phyloP scores from a whole-genome alignment of 257 asterid genomes.

The Leptodermis oblonga region DNA sequence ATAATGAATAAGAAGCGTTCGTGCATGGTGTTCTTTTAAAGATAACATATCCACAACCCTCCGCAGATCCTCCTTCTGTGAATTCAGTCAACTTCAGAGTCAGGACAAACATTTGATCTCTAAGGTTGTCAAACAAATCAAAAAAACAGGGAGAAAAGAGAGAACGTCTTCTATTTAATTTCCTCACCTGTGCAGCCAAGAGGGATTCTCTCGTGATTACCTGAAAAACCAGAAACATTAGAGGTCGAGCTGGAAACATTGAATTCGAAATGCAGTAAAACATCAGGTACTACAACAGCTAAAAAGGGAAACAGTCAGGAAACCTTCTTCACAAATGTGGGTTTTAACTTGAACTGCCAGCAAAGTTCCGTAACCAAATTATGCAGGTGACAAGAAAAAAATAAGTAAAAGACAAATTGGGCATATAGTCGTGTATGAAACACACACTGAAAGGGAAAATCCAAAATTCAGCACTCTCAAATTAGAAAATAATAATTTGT shows the following conservation, averaged over 20 bases:
- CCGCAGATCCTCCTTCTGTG: constrained; percentile 74
- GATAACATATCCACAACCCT: constrained; percentile 90
- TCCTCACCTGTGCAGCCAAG: constrained; percentile 84
- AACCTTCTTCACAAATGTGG: too few relatives aligned
- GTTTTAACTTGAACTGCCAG: too few relatives aligned
- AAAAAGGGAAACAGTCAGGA: background rate
- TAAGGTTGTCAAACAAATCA: background rate
- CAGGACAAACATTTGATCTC: background rate
- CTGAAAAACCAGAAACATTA: constrained; percentile 37
- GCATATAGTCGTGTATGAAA: background rate
- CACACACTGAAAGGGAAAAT: background rate
- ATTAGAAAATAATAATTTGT: too few relatives aligned
- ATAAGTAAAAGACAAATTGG: background rate
- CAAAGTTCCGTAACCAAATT: background rate
- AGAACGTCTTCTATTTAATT: background rate
- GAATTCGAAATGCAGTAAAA: background rate
- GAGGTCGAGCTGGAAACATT: background rate
- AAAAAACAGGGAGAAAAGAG: background rate
- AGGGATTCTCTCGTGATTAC: constrained; percentile 87
- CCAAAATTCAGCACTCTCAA: background rate
- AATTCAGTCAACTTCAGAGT: constrained; percentile 16
- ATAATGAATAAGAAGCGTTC: constrained; percentile 86
- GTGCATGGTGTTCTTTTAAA: constrained; percentile 82
- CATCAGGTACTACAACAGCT: background rate
- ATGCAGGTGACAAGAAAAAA: background rate